Conservation (phyloP, 78 protist species). For the Creolimax fragrantissima region DNA sequence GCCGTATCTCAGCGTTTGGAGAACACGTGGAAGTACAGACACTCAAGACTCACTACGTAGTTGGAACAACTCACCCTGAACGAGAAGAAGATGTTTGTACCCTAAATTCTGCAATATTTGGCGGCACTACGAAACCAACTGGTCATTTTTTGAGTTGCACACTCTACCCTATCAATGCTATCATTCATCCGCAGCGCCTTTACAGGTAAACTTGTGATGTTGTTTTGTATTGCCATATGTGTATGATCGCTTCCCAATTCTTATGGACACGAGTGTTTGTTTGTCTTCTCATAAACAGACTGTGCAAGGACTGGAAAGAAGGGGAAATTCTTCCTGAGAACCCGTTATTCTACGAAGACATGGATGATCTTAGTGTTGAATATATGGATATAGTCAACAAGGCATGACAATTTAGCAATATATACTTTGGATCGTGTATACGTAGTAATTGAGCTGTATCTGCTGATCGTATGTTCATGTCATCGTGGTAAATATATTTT, state of each 20-base stretch:
- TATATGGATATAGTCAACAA: neutral
- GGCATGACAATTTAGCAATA: too few relatives aligned
- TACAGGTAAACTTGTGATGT: too few relatives aligned
- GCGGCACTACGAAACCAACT: neutral
- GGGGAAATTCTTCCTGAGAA: neutral
- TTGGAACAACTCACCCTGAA: neutral
- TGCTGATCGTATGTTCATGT: too few relatives aligned
- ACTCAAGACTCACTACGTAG: neutral
- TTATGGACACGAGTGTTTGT: too few relatives aligned
- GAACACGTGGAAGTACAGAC: neutral
- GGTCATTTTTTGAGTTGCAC: neutral
- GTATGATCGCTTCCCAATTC: too few relatives aligned
- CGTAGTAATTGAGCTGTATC: too few relatives aligned
- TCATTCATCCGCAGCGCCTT: neutral
- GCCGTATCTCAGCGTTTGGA: neutral
- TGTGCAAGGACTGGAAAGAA: neutral
- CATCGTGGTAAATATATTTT: too few relatives aligned
- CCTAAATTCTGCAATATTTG: neutral
- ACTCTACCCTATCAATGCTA: neutral
- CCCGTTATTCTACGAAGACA: conserved; percentile 3
- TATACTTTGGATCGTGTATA: too few relatives aligned
- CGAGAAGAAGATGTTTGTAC: neutral
- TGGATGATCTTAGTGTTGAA: neutral
- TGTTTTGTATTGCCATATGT: too few relatives aligned
- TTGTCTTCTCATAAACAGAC: too few relatives aligned